Percentiles rank a stretch among this genome's conserved stretches.
Conservation (phyloP, 352 stramenopile genomes). For the Phytophthora ramorum region DNA sequence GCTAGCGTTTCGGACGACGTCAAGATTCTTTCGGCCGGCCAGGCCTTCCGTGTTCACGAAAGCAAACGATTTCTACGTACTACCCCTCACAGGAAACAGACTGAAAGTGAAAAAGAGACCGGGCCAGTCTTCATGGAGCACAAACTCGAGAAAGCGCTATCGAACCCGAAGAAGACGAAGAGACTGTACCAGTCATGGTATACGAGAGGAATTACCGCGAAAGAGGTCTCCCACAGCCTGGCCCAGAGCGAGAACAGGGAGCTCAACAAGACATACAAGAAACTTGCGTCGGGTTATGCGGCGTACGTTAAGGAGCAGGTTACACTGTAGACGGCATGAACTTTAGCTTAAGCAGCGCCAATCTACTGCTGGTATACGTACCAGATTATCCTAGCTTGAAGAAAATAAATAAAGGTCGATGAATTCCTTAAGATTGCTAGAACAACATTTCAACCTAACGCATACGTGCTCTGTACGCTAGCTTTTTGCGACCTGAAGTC, state of each 20-base stretch:
- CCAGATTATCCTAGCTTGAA: neutral
- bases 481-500: too few species aligned
- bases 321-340: neutral
- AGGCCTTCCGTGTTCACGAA: neutral
- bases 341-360: neutral
- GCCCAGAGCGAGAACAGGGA: slow-evolving; percentile 15
- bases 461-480: too few species aligned
- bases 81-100: neutral
- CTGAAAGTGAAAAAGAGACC: neutral
- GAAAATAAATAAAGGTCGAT: neutral
- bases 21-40: neutral
- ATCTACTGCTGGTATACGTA: too few species aligned
- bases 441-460: too few species aligned
- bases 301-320: slow-evolving; percentile 12
- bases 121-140: slow-evolving; percentile 16
- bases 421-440: too few species aligned
- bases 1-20: neutral
- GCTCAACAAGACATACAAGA: slow-evolving; percentile 12
- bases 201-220: slow-evolving; percentile 20
- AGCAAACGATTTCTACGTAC: slow-evolving; percentile 15
- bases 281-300: slow-evolving; percentile 20
- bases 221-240: slow-evolving; percentile 11
- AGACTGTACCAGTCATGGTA: slow-evolving; percentile 28
- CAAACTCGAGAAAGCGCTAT: slow-evolving; percentile 12
- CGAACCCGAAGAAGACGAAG: slow-evolving; percentile 24